Conservation (phyloP, 164 flowering plant genomes). For the Tetrastigma voinierianum region DNA sequence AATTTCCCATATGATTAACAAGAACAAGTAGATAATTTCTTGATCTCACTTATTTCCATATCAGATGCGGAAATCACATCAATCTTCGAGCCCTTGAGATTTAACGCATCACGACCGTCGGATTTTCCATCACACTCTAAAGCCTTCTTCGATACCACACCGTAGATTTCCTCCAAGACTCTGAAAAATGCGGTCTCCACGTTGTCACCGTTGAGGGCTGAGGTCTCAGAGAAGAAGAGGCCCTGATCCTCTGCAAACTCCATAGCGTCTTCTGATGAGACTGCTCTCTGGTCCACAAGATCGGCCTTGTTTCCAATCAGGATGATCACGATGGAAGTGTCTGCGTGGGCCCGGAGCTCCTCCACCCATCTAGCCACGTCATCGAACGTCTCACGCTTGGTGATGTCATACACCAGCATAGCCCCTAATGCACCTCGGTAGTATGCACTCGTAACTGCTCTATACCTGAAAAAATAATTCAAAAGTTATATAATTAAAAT, state of each 20-base stretch:
- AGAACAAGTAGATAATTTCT: constrained; percentile 54
- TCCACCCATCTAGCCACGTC: constrained; percentile 70
- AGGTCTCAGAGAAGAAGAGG: constrained; percentile 63
- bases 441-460: constrained; percentile 81
- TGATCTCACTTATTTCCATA: constrained; percentile 62
- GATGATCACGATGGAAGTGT: constrained; percentile 61
- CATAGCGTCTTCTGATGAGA: constrained; percentile 54
- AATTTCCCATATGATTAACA: constrained; percentile 22
- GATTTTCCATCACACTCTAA: constrained; percentile 22
- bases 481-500: too few species aligned
- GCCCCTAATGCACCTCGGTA: constrained; percentile 82
- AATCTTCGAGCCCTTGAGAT: constrained; percentile 46
- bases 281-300: constrained; percentile 46
- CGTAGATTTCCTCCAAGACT: constrained; percentile 49
- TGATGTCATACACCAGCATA: constrained; percentile 68
- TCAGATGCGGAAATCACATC: constrained; percentile 47
- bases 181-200: constrained; percentile 54
- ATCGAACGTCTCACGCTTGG: constrained; percentile 60
- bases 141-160: constrained; percentile 43
- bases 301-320: constrained; percentile 72
- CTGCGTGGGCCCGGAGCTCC: constrained; percentile 67
- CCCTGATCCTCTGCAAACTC: constrained; percentile 60
- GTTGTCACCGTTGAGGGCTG: constrained; percentile 66
- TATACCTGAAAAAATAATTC: constrained; percentile 33
- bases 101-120: constrained; percentile 12